phyloP scores from a whole-genome alignment of 176 grass and related monocot species.

The Neostapfia colusana region DNA sequence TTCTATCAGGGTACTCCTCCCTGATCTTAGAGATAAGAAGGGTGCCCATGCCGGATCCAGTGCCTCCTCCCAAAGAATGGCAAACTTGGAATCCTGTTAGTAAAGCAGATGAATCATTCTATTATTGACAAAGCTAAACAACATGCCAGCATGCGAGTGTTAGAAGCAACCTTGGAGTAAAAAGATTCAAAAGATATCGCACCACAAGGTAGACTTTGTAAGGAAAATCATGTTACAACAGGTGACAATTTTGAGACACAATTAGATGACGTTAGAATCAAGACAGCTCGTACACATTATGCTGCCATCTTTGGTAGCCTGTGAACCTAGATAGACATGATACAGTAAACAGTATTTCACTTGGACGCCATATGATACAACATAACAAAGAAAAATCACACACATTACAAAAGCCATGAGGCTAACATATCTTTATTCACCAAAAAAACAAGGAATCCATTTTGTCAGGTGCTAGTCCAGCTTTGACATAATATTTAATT shows the following conservation, averaged over 20 bases:
- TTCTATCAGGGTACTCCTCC: too few species aligned
- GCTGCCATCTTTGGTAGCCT: neutral
- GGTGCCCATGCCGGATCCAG: too few species aligned
- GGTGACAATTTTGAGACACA: too few species aligned
- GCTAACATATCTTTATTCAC: neutral
- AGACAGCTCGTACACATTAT: neutral
- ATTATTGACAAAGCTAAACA: constrained; percentile 4
- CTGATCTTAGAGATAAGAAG: too few species aligned
- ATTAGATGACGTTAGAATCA: too few species aligned
- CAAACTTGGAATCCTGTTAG: too few species aligned
- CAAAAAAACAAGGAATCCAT: constrained; percentile 4
- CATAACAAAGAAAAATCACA: too few species aligned
- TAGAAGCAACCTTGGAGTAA: neutral
- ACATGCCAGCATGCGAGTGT: neutral
- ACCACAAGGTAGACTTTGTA: constrained; percentile 1
- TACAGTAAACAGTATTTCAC: neutral
- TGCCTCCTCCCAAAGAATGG: too few species aligned
- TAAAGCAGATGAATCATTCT: constrained; percentile 32
- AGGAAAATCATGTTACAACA: neutral
- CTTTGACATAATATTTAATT: neutral
- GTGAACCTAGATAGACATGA: neutral
- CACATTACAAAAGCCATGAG: too few species aligned
- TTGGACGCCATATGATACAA: neutral
- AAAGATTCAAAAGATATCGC: neutral
- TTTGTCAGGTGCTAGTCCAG: neutral